Evolutionary conservation across 768 basidiomycete species (phyloP), one percentile per base, ranked within the genome.

Genomic region (Xerocomellus dryophilus): DNA sequence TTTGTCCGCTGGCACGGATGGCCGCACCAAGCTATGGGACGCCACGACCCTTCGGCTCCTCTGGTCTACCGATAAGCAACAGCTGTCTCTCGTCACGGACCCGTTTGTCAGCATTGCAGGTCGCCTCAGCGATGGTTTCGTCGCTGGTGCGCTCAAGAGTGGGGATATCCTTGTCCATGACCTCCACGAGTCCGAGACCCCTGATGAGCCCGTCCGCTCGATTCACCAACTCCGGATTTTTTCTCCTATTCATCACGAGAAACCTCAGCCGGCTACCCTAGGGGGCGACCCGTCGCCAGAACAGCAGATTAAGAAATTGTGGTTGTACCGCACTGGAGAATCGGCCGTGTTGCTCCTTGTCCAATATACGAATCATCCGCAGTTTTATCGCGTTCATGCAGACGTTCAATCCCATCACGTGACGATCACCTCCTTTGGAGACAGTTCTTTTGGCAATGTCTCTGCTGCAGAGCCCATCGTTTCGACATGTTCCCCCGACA

Each of bases 1-100:
- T 36, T 68, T 82, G 35, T 86, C 83, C 5, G 83, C 73, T 2
- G 82, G 80, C 6, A 64, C 72, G 2, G 88, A 92, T 59, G 88
- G 88, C 0, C 69, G 73, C 21, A 77, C 89, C 59, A 93, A 91
- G 65, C 57, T 93, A 3, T 93, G 91, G 91, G 79, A 86, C 53
- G 70, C 78, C 15, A 80, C 76, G 58, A 71, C 70, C 4, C 66
- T 82, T 14, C 60, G 56, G n/a, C 85, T 84, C 54, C 47, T 85
- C 20, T 92, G 88, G 89, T 78, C 82, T 1, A 88, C 84, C 18
- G 69, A 75, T 17, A 64, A 61, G 21, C 72, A 73, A 17, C 51
- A 56, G 2, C 57, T 63, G 31, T 66, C 67, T 11, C 65, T 76
- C 14, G 60, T 78, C 2, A 70, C 74, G 2, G 84, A 86, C 58